phyloP scores from a whole-genome alignment of 163 green algal species.

The Scenedesmus sp. region DNA sequence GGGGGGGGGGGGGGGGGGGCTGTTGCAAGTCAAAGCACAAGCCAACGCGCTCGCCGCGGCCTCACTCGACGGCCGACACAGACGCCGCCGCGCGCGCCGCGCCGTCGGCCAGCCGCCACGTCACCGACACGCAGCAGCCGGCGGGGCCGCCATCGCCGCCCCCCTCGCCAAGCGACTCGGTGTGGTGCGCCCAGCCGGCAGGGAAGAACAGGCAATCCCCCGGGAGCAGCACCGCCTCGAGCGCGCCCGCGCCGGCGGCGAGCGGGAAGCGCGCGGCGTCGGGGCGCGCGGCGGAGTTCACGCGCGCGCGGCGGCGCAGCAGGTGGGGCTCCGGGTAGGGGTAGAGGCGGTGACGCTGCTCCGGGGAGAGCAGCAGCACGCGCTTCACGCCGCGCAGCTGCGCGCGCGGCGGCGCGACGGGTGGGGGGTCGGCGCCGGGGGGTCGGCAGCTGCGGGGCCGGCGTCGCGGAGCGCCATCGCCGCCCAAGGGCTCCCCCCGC shows the following conservation, averaged over 20 bases:
- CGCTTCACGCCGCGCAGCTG: constrained; percentile 59
- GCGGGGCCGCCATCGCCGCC: neutral
- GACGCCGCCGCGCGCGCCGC: no score
- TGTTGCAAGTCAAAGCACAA: no score
- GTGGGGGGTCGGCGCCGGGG: no score
- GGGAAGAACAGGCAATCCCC: constrained; percentile 45
- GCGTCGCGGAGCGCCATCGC: no score
- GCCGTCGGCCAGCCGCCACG: no score
- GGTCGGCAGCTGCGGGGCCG: no score
- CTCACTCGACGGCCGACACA: no score
- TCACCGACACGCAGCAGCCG: neutral
- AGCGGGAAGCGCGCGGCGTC: constrained; percentile 38
- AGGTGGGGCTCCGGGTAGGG: constrained; percentile 54
- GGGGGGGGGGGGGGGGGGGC: no score
- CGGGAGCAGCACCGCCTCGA: constrained; percentile 35
- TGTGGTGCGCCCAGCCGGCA: constrained; percentile 44
- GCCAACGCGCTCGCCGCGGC: no score
- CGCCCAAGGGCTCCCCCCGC: no score
- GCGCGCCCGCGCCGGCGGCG: neutral
- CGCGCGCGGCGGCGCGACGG: neutral
- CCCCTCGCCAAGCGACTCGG: constrained; percentile 44
- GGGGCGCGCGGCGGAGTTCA: constrained; percentile 45
- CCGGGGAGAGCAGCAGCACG: constrained; percentile 58
- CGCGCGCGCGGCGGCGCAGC: constrained; percentile 45
- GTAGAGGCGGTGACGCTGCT: constrained; percentile 41